These are phyloP conservation scores for Pyrenophora teres DNA, from an alignment of 2,329 filamentous ascomycete species.

Conservation along the genomic window DNA sequence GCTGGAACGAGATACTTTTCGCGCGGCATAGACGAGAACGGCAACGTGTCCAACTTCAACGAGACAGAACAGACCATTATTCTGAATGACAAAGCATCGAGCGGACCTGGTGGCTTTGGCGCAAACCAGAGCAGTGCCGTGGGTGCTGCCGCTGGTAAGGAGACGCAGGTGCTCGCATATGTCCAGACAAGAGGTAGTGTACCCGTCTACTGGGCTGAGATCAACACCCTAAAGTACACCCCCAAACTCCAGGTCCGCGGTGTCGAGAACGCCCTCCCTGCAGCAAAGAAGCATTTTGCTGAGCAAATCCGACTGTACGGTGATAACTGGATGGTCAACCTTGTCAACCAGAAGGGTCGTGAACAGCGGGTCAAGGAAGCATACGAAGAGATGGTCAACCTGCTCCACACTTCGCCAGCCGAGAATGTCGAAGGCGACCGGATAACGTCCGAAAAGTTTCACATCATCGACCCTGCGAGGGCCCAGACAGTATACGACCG, in stretches of 20 bases:
- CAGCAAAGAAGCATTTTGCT: slow-evolving; percentile 84
- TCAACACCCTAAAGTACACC: slow-evolving; percentile 90
- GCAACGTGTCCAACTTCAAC: slow-evolving; percentile 98
- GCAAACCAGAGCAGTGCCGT: slow-evolving; percentile 72
- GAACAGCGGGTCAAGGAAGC: slow-evolving; percentile 89
- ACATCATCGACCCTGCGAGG: slow-evolving; percentile 69
- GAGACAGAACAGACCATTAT: slow-evolving; percentile 95
- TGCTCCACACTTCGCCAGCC: slow-evolving; percentile 70
- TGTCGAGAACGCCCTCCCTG: slow-evolving; percentile 76
- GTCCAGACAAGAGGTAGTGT: slow-evolving; percentile 97
- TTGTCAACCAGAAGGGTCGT: slow-evolving; percentile 94
- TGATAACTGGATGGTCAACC: slow-evolving; percentile 95
- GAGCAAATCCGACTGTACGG: slow-evolving; percentile 94
- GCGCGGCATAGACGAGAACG: slow-evolving; percentile 88
- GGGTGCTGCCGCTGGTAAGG: slow-evolving; percentile 64
- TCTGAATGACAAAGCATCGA: slow-evolving; percentile 76
- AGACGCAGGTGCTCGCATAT: slow-evolving; percentile 89
- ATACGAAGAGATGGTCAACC: slow-evolving; percentile 87
- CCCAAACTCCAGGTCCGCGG: slow-evolving; percentile 87
- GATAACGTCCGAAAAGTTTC: slow-evolving; percentile 78
- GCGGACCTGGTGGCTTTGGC: slow-evolving; percentile 77
- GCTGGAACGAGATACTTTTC: slow-evolving; percentile 95
- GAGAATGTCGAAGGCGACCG: slow-evolving; percentile 69
- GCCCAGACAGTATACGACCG: slow-evolving; percentile 73
- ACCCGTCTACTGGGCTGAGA: slow-evolving; percentile 93